Evolutionary conservation across 192 early-diverging fungal genomes (phyloP), one percentile per base, ranked within the genome.

Genomic region (Coemansia sp.): DNA sequence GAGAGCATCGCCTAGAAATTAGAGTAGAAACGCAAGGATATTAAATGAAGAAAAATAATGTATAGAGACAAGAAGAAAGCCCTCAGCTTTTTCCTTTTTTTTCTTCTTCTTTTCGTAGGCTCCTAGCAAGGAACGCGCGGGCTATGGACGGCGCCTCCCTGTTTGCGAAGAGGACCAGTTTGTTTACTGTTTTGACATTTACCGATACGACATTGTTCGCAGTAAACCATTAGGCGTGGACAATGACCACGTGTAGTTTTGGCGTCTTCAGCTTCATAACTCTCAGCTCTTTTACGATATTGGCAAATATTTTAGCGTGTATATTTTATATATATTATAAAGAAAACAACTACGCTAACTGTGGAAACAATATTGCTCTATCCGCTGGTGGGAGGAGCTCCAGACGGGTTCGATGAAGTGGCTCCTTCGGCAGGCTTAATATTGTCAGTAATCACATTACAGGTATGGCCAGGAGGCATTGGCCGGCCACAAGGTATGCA

Each of bases 111-210:
- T 50, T 18, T 44, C n/a, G 43, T 22, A 50, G 10, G n/a, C 20
- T 50, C n/a, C n/a, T 50, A 11, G 20, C 49, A 50, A 22, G 20
- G 20, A 50, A 20, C 1, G 20, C 20, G 7, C 49, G 20, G 49
- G 49, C 49, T 50, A 50, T n/a, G 49, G 12, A 22, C 49, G n/a
- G 49, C 49, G 49, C 49, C 49, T 50, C 49, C 49, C 49, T 50
- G 20, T 50, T 50, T 22, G 6, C 49, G 7, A 3, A 11, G 49
- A 50, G 24, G 49, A 22, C 49, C 49, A 22, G 49, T 50, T 22
- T 50, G n/a, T 22, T 50, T 50, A 50, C 49, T 50, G 49, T 50
- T 50, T 11, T 50, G 49, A 10, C 49, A 11, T 50, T 50, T 50
- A 9, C 20, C 49, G 49, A 50, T 10, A 22, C 22, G 49, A 50